Evolutionary conservation across 2,329 filamentous ascomycete species (phyloP).

Genomic region (Pseudocercospora fuligena): DNA sequence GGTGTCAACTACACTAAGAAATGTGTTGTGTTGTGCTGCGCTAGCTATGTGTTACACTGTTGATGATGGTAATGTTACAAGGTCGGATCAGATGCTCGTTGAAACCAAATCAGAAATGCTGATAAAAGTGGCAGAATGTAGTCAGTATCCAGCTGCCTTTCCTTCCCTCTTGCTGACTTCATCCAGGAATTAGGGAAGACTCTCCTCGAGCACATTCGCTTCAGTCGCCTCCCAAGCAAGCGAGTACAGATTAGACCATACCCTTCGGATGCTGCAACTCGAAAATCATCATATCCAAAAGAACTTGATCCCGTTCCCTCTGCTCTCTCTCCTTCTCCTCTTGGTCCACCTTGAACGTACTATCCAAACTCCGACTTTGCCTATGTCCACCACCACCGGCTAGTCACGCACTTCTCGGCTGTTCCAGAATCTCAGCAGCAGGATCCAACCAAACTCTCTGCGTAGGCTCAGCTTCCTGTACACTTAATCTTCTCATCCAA

Average conservation of each 20-base stretch:
- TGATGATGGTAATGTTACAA: background rate
- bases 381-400: background rate
- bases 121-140: background rate
- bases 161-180: too few species aligned
- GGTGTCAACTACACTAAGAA: background rate
- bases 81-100: background rate
- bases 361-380: background rate
- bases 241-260: background rate
- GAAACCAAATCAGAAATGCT: background rate
- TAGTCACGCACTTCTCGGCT: constrained; percentile 2
- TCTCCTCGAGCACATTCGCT: background rate
- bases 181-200: too few species aligned
- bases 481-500: constrained; percentile 2
- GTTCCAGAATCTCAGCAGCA: background rate
- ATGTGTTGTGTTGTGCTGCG: background rate
- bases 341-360: background rate
- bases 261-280: constrained; percentile 7
- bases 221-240: background rate
- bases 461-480: background rate
- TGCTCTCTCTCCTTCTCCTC: background rate
- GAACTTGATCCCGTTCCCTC: background rate
- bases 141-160: background rate
- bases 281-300: constrained; percentile 10
- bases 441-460: background rate
- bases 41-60: background rate